A percentile compares a stretch with the other conserved stretches of the same genome.
These are phyloP conservation scores for Albifimbria verrucaria DNA, from an alignment of 2,329 filamentous ascomycete species.

Conservation along the genomic window DNA sequence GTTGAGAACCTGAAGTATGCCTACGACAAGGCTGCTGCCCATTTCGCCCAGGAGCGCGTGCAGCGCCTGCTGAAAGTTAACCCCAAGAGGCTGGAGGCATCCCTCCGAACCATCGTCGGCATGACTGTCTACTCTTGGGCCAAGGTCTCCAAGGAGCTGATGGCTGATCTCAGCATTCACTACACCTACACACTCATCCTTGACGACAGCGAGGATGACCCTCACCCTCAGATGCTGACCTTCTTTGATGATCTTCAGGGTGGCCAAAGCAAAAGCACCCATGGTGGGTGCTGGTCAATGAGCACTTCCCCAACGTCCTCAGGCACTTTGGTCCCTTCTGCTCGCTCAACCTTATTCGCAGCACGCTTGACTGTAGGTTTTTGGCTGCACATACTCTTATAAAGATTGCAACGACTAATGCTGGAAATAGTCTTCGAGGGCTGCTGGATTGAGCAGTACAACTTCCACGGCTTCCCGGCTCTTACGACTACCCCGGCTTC, in stretches of 20 bases:
- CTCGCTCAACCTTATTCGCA: constrained; percentile 13
- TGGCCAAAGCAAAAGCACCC: constrained; percentile 11
- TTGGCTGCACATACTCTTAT: not conserved
- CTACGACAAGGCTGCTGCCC: constrained; percentile 12
- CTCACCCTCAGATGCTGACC: constrained; percentile 10
- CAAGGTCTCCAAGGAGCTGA: constrained; percentile 14
- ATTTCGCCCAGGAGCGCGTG: constrained; percentile 13
- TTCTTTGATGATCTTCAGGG: constrained; percentile 14
- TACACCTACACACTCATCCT: constrained; percentile 16
- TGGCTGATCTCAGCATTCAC: constrained; percentile 16
- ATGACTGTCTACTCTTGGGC: constrained; percentile 25
- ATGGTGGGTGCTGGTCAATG: constrained; percentile 15
- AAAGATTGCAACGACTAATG: not conserved
- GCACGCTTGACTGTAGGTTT: constrained; percentile 12
- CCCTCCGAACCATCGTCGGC: constrained; percentile 20
- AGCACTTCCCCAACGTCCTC: constrained; percentile 13
- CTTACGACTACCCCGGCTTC: constrained; percentile 15
- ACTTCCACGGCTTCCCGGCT: constrained; percentile 14
- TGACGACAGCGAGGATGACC: constrained; percentile 13
- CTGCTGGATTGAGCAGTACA: constrained; percentile 19
- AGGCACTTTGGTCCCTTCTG: constrained; percentile 14
- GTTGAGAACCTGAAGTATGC: constrained; percentile 10
- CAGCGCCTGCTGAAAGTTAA: constrained; percentile 7
- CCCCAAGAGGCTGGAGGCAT: constrained; percentile 9
- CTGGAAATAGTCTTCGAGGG: constrained; percentile 11